Evolutionary conservation across 768 basidiomycete genomes (phyloP), one percentile per base, ranked within the genome.

Genomic region (Cystofilobasidium capitatum): DNA sequence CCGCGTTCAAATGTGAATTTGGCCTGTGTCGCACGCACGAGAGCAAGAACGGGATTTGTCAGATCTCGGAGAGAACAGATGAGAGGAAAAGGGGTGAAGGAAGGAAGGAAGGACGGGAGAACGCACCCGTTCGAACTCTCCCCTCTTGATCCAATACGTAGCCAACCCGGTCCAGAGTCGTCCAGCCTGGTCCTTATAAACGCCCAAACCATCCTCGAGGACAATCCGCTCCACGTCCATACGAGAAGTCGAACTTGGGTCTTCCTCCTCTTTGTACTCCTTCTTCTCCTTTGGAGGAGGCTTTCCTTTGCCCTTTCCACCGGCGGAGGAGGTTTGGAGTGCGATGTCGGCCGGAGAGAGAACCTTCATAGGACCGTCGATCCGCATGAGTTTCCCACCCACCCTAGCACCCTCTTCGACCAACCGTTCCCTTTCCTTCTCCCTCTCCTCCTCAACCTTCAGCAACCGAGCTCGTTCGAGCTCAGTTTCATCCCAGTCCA

Each of bases 121-220:
- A 64, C 71, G 33, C 37, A 73, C 73, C 39, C 70, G 83, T 70
- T 92, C 92, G 74, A 99, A 97, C 75, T 98, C 96, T 63, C 84
- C 90, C 7, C 91, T 86, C 78, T 96, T 96, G 77, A 93, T 93
- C 94, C 94, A 99, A 75, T 94, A 98, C 0, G 93, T 97, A 1
- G 93, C 93, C 35, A 98, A 78, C 0, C 94, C 96, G 7, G 91
- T 88, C 94, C 93, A 99, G 35, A 99, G 78, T 59, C 90, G 85
- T 14, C 96, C 96, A 2, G 93, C 91, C 78, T 99, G 96, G 75
- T 99, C 96, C 75, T 91, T 91, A 78, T 97, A 98, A 22, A 93
- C 80, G 2, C 81, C 81, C 31, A 99, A 80, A 20, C 96, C 96
- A 71, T 98, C 92, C 70, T 85, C 84, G 35, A 83, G 83, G 45